Base-by-base conservation (phyloP, 225 moss, liverwort and hornwort genomes). In the Climacium dendroides region DNA sequence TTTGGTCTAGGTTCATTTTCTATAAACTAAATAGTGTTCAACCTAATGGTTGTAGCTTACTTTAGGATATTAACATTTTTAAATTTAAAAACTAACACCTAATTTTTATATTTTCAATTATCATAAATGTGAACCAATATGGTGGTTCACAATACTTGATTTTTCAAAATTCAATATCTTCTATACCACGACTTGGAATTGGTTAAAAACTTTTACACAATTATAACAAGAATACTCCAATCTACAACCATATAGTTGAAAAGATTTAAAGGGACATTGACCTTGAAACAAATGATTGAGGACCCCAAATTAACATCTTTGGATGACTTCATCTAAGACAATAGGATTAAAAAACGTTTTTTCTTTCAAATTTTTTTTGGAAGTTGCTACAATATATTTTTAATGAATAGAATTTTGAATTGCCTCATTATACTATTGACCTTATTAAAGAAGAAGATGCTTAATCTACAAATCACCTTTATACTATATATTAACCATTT, bases 381-480 rank as follows among this genome's bases (percentile, higher is more conserved):
- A 67, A 37, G 23, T 23, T 67, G 4, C 7, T 37, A 37, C 4
- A 2, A 0, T 37, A 23, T 1, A 22, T 66, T 66, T 30, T 23
- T 0, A 67, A 0, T 23, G 2, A 67, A 23, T 23, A 37, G 7
- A 13, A 67, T 37, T 67, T 22, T 7, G 37, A 67, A 37, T 37
- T 67, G 22, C 23, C 0, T 67, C 13, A 7, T 23, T 67, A 37
- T 12, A 0, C 13, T 37, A 7, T 23, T 67, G 37, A 23, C 2
- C 13, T 37, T 19, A 7, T 2, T 1, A 37, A 37, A 67, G 7
- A 22, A 66, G 0, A 23, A 67, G 37, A 23, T 23, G 22, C 13
- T 67, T 67, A 12, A 37, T 37, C 13, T 4, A 13, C 2, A 0
- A 0, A 37, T 23, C 7, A 4, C 3, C 1, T 1, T n/a, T 37